Conservation (phyloP, 805 yeast species). For the Wickerhamomyces queroliae region DNA sequence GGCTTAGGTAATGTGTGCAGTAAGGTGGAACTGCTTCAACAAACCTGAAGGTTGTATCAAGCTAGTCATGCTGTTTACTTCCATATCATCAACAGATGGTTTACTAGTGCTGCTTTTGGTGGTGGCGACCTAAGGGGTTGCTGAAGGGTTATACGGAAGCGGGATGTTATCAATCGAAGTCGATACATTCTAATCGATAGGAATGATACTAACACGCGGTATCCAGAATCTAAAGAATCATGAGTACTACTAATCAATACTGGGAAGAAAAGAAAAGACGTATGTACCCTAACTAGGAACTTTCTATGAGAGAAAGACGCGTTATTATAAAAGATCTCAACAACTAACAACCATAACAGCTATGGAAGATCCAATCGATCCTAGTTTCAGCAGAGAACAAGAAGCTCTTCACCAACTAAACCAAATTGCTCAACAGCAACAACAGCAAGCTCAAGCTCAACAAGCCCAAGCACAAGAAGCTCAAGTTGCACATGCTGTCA, state of each 20-base stretch:
- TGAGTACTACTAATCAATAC: constrained; percentile 5
- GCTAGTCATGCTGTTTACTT: neutral
- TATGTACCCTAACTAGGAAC: no score
- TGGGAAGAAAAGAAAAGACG: constrained; percentile 16
- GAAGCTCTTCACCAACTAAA: constrained; percentile 14
- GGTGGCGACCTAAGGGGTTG: no score
- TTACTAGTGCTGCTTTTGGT: no score
- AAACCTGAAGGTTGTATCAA: no score
- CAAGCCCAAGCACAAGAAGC: constrained; percentile 4
- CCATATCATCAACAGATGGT: neutral
- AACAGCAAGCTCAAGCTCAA: constrained; percentile 4
- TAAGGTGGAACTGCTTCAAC: neutral
- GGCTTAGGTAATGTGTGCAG: neutral
- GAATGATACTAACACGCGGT: neutral
- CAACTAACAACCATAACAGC: neutral
- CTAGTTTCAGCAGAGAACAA: constrained; percentile 19
- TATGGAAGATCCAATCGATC: constrained; percentile 25
- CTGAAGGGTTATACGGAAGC: no score
- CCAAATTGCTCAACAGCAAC: constrained; percentile 9
- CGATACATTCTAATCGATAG: neutral
- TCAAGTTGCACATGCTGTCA: constrained; percentile 1
- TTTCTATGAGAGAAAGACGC: neutral
- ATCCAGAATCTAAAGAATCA: neutral
- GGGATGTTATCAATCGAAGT: no score
- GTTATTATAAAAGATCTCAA: neutral